A percentile compares a stretch with the other conserved stretches of the same genome.
Evolutionary conservation across 163 green algal genomes (phyloP).

Genomic region (Chlorella variabilis): DNA sequence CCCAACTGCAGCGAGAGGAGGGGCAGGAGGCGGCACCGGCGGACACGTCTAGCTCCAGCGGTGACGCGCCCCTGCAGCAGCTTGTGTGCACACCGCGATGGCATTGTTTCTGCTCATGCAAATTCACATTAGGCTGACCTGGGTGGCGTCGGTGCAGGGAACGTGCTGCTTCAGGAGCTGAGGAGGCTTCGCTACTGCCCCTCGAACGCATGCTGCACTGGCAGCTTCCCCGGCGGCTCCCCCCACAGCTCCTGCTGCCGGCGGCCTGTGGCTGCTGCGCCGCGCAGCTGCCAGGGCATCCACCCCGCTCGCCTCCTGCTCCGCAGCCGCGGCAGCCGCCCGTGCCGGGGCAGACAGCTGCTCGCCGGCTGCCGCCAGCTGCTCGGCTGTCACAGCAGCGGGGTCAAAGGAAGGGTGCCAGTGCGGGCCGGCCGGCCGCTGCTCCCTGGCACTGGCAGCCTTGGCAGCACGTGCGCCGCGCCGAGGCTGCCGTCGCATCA

Average conservation of each 20-base stretch:
- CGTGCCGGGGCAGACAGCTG: background rate
- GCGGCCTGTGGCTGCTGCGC: background rate
- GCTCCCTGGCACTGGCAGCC: background rate
- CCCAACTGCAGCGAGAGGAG: conserved; percentile 37
- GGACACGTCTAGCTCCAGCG: too few species aligned
- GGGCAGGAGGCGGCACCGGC: background rate
- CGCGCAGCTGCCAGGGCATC: conserved; percentile 8
- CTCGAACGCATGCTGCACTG: background rate
- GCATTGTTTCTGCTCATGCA: too few species aligned
- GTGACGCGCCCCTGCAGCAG: too few species aligned
- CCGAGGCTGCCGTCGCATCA: background rate
- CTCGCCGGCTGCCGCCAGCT: conserved; percentile 44
- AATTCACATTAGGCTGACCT: background rate
- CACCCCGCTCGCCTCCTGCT: background rate
- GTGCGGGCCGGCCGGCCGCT: background rate
- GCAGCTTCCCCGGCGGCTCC: background rate
- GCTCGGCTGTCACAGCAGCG: conserved; percentile 47
- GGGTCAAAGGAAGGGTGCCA: conserved; percentile 21
- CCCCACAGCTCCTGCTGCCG: background rate
- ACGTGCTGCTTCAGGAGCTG: conserved; percentile 51
- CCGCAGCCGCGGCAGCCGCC: background rate
- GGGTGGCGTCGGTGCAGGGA: conserved; percentile 57
- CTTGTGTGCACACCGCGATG: too few species aligned
- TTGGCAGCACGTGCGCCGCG: background rate
- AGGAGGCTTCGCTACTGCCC: conserved; percentile 36